Evolutionary conservation across 2,329 filamentous ascomycete species (phyloP).

Genomic region (Talaromyces sp.): DNA sequence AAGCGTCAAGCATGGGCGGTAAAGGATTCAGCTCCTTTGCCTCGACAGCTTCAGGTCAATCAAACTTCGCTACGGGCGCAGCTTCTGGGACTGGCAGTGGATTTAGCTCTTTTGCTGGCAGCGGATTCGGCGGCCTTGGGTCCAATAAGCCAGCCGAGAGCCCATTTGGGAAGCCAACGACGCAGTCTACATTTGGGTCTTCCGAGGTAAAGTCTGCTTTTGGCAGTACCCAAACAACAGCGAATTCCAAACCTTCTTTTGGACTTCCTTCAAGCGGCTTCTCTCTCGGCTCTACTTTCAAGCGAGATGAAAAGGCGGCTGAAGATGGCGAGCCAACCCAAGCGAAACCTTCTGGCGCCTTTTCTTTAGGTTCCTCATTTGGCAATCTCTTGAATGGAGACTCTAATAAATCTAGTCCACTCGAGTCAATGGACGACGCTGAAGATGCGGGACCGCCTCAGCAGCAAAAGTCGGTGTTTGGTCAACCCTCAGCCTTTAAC

Average conservation of each 20-base stretch:
- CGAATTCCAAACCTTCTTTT: constrained; percentile 24
- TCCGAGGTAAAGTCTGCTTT: constrained; percentile 22
- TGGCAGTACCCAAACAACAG: constrained; percentile 18
- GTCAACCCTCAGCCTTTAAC: constrained; percentile 21
- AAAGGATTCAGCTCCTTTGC: constrained; percentile 12
- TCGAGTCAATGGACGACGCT: constrained; percentile 32
- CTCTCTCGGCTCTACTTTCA: constrained; percentile 39
- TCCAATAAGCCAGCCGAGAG: constrained; percentile 9
- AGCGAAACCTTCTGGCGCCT: constrained; percentile 23
- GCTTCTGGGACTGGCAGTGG: constrained; percentile 3
- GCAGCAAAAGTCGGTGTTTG: constrained; percentile 18
- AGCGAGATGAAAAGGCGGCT: constrained; percentile 34
- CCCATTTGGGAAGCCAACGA: constrained; percentile 16
- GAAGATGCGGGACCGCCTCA: constrained; percentile 19
- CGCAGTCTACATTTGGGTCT: constrained; percentile 25
- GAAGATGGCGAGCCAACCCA: constrained; percentile 26
- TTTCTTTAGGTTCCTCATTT: constrained; percentile 35
- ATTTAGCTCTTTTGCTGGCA: constrained; percentile 15
- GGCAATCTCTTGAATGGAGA: constrained; percentile 33
- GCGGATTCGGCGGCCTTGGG: constrained; percentile 32
- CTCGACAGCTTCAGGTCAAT: constrained; percentile 7
- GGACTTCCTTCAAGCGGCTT: constrained; percentile 29
- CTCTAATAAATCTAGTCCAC: constrained; percentile 26
- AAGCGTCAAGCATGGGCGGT: constrained; percentile 13
- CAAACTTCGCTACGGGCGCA: constrained; percentile 1